Evolutionary conservation across 225 moss, liverwort and hornwort species (phyloP).

Genomic region (Takakia lepidozioides): DNA sequence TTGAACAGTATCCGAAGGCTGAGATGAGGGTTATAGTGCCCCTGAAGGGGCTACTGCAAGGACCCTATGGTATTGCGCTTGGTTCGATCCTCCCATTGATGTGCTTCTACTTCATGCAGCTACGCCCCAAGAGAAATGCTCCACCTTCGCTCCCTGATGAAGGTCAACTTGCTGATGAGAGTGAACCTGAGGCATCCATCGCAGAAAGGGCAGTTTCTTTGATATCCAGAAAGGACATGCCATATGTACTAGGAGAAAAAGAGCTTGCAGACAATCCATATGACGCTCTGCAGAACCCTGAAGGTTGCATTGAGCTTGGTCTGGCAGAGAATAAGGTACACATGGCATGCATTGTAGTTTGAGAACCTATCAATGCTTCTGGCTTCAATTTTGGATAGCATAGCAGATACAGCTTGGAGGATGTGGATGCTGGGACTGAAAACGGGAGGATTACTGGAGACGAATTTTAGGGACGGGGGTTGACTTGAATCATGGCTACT

Average conservation of each 20-base stretch:
- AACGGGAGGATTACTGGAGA: too few relatives aligned
- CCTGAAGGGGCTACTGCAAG: conserved; percentile 41
- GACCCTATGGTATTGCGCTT: conserved; percentile 40
- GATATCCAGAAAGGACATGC: conserved; percentile 27
- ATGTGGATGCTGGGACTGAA: too few relatives aligned
- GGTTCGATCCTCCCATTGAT: conserved; percentile 42
- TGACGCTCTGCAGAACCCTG: conserved; percentile 41
- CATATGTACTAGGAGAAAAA: conserved; percentile 51
- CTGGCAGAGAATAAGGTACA: conserved; percentile 72
- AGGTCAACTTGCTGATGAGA: not conserved
- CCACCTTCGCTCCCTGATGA: conserved; percentile 8
- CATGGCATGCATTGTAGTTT: conserved; percentile 1
- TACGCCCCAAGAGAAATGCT: conserved; percentile 25
- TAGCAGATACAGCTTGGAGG: too few relatives aligned
- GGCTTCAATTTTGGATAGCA: not conserved
- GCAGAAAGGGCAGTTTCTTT: conserved; percentile 34
- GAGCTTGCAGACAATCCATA: conserved; percentile 51
- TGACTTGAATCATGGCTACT: not conserved
- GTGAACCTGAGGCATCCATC: conserved; percentile 28
- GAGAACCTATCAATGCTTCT: not conserved
- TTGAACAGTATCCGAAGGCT: too few relatives aligned
- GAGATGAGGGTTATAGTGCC: conserved; percentile 64
- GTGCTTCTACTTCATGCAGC: conserved; percentile 49
- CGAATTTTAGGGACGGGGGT: too few relatives aligned
- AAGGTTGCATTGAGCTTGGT: conserved; percentile 87